These are phyloP conservation scores for Trichoderma citrinoviride DNA, from an alignment of 2,329 filamentous ascomycete species.

Conservation along the genomic window DNA sequence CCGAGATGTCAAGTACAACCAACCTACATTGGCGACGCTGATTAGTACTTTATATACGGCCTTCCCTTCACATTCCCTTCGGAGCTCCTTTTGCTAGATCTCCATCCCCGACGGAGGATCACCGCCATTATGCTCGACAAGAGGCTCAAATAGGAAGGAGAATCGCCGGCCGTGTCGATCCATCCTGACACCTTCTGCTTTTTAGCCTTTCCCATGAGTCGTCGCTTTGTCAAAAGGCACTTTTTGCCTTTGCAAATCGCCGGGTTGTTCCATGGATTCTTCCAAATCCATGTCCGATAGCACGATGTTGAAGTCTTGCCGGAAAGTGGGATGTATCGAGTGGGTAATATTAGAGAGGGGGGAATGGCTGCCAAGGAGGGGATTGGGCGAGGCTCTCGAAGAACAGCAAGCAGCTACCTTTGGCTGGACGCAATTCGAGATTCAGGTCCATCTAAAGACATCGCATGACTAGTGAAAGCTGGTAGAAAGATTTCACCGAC, in stretches of 20 bases:
- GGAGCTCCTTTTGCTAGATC: not conserved
- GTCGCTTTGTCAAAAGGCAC: not conserved
- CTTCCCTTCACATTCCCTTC: not conserved
- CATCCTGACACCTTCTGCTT: not conserved
- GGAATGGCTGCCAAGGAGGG: no score
- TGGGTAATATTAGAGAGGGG: no score
- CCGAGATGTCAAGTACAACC: not conserved
- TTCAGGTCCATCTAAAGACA: not conserved
- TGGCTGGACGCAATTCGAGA: not conserved
- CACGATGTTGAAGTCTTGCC: not conserved
- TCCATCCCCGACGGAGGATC: not conserved
- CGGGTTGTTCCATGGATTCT: not conserved
- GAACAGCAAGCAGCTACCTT: not conserved
- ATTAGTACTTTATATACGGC: not conserved
- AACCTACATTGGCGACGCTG: not conserved
- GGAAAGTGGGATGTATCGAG: not conserved
- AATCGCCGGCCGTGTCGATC: not conserved
- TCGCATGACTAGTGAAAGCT: not conserved
- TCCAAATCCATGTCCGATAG: not conserved
- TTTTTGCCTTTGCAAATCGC: not conserved
- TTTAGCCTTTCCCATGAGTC: not conserved
- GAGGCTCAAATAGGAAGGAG: slow-evolving; percentile 4
- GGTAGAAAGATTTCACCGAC: not conserved
- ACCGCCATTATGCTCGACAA: not conserved
- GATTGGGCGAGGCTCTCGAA: not conserved